Conservation (phyloP, 1,284 basidiomycete species). For the Rhodotorula sp. region DNA sequence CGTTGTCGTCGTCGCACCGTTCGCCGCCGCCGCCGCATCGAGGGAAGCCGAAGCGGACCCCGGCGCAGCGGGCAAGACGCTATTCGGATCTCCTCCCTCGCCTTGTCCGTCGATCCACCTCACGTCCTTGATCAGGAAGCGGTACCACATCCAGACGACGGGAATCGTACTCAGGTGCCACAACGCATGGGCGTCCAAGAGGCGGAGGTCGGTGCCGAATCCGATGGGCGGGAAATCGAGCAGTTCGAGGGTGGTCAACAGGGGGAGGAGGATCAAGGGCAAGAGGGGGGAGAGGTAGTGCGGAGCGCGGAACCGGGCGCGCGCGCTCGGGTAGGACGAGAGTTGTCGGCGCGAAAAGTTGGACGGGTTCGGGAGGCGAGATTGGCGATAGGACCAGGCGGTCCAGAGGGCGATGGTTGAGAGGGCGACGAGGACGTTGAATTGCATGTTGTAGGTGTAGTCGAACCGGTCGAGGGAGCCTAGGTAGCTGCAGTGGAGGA, state of each 20-base stretch:
- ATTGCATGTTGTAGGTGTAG: slow-evolving; percentile 90
- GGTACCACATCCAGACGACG: slow-evolving; percentile 78
- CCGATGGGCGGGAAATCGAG: slow-evolving; percentile 80
- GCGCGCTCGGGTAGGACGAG: slow-evolving; percentile 47
- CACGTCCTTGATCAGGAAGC: slow-evolving; percentile 70
- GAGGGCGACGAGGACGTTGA: slow-evolving; percentile 73
- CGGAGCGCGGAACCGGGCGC: slow-evolving; percentile 42
- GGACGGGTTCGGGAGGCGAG: slow-evolving; percentile 42
- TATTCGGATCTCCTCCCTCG: slow-evolving; percentile 15
- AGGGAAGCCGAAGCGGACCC: not conserved
- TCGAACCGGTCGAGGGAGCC: slow-evolving; percentile 76
- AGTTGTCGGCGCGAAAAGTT: slow-evolving; percentile 60
- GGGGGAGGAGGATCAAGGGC: slow-evolving; percentile 64
- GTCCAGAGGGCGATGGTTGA: slow-evolving; percentile 78
- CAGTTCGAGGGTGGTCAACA: slow-evolving; percentile 77
- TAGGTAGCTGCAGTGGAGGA: slow-evolving; percentile 74
- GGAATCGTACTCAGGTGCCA: slow-evolving; percentile 91
- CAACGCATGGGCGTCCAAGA: slow-evolving; percentile 88
- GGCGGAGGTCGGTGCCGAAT: slow-evolving; percentile 49
- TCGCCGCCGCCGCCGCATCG: not conserved
- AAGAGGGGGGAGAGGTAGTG: slow-evolving; percentile 46
- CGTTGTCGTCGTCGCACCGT: too few species aligned
- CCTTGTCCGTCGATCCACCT: slow-evolving; percentile 36
- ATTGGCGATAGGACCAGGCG: slow-evolving; percentile 59
- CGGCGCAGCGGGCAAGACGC: slow-evolving; percentile 4